Conservation (phyloP, 2,329 filamentous ascomycete genomes). For the Fusarium mundagurra region DNA sequence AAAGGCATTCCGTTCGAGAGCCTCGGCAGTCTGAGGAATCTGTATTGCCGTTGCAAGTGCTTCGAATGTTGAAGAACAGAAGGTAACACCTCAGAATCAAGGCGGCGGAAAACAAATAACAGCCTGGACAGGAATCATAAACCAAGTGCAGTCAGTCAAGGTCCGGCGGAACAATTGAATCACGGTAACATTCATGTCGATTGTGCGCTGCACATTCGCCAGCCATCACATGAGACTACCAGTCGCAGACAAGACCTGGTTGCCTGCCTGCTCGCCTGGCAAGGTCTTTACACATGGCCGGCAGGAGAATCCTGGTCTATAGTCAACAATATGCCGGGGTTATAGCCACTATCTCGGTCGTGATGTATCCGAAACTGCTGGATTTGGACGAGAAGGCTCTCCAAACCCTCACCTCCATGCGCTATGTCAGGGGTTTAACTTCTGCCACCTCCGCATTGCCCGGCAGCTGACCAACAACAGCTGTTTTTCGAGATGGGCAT, state of each 20-base stretch:
- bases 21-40: constrained; percentile 1
- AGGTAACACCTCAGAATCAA: not conserved
- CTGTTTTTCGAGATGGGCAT: constrained; percentile 4
- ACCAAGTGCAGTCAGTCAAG: not conserved
- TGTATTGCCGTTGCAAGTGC: not conserved
- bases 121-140: not conserved
- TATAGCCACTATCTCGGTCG: constrained; percentile 11
- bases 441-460: constrained; percentile 14
- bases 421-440: constrained; percentile 20
- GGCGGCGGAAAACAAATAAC: not conserved
- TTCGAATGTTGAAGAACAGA: not conserved
- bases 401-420: constrained; percentile 10
- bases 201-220: not conserved
- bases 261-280: not conserved
- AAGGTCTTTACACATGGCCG: not conserved
- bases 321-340: constrained; percentile 22
- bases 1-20: not conserved
- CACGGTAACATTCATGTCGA: not conserved
- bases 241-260: constrained; percentile 14
- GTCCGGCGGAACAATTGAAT: not conserved
- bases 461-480: constrained; percentile 18
- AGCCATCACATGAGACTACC: constrained; percentile 29
- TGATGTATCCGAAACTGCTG: constrained; percentile 25
- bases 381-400: constrained; percentile 16
- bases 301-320: constrained; percentile 8